Evolutionary conservation across 352 stramenopile species (phyloP).

Genomic region (Pythium chondricola): DNA sequence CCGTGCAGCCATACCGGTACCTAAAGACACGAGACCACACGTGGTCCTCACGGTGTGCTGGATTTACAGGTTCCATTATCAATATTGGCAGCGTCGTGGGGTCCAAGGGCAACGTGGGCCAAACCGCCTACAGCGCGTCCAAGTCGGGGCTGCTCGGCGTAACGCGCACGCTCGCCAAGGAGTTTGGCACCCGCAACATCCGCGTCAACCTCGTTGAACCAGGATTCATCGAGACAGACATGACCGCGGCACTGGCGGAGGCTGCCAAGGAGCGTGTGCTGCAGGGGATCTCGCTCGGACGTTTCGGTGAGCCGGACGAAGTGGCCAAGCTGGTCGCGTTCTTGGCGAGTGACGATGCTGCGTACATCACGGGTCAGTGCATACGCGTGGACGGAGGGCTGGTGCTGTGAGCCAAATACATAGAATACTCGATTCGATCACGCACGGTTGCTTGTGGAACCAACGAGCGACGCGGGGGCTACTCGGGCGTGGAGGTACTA

Average conservation of each 20-base stretch:
- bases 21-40: constrained; percentile 25
- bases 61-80: constrained; percentile 37
- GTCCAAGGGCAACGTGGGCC: constrained; percentile 58
- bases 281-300: constrained; percentile 44
- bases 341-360: constrained; percentile 60
- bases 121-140: constrained; percentile 78
- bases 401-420: constrained; percentile 41
- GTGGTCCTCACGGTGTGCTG: not conserved
- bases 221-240: constrained; percentile 79
- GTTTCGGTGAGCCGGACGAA: constrained; percentile 61
- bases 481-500: not conserved
- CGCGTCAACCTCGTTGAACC: constrained; percentile 86
- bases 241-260: constrained; percentile 60
- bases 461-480: constrained; percentile 2
- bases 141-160: constrained; percentile 73
- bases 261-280: constrained; percentile 42
- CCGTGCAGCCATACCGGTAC: not conserved
- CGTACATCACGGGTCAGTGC: constrained; percentile 83
- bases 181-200: constrained; percentile 78
- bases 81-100: constrained; percentile 84
- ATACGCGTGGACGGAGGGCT: constrained; percentile 78
- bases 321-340: constrained; percentile 79
- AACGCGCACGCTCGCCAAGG: constrained; percentile 77
- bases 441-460: not conserved
- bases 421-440: constrained; percentile 16